These are phyloP conservation scores for Boehmeria nivea DNA, from an alignment of 306 rosid genomes.

Conservation along the genomic window DNA sequence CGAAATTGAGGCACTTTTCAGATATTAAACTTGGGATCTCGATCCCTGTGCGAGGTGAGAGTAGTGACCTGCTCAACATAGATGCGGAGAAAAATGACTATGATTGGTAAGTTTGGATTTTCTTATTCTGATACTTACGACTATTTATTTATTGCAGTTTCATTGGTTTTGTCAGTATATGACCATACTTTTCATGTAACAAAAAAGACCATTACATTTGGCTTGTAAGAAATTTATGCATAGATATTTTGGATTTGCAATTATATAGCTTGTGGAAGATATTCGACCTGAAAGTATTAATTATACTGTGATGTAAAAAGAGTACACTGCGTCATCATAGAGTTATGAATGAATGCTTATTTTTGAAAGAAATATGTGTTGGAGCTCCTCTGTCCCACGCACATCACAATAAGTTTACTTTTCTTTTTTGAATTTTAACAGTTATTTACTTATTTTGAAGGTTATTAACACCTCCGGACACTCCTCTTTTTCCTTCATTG, in stretches of 20 bases:
- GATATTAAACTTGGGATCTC: slow-evolving; percentile 60
- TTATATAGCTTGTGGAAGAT: background rate
- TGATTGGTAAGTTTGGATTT: slow-evolving; percentile 56
- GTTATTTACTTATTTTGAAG: slow-evolving; percentile 31
- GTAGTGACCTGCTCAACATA: slow-evolving; percentile 56
- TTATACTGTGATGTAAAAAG: background rate
- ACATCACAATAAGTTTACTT: background rate
- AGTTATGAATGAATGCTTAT: background rate
- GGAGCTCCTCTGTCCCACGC: background rate
- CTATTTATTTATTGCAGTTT: background rate
- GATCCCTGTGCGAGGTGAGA: slow-evolving; percentile 63
- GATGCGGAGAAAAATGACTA: slow-evolving; percentile 78
- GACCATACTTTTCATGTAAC: too few relatives aligned
- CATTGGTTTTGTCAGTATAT: too few relatives aligned
- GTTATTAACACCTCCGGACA: slow-evolving; percentile 85
- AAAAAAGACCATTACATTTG: too few relatives aligned
- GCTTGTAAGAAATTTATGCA: too few relatives aligned
- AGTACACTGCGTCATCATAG: background rate
- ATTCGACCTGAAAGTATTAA: slow-evolving; percentile 11
- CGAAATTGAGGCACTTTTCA: slow-evolving; percentile 57
- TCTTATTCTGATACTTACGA: background rate
- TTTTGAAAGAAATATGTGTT: slow-evolving; percentile 1
- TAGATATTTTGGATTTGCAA: background rate
- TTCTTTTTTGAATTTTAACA: slow-evolving; percentile 8
- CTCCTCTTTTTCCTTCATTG: slow-evolving; percentile 79